Base-by-base conservation (phyloP, 306 rosid species). In the Dicorynia guianensis region DNA sequence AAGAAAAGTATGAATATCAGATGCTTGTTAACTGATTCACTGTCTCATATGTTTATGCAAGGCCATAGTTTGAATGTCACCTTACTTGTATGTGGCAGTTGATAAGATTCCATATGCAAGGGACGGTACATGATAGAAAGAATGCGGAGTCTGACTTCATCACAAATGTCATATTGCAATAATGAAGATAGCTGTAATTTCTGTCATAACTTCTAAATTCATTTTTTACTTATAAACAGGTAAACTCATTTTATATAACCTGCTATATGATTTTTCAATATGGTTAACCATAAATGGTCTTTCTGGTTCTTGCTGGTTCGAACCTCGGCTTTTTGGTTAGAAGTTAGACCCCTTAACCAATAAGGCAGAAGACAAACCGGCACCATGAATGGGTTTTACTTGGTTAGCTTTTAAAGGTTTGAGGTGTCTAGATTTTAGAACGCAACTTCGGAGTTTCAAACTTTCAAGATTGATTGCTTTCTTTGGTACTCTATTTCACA, bases 81-180 rank as follows among this genome's bases (percentile, higher is more conserved):
- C 57, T 35, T 14, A 50, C 50, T 47, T 47, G 30, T 17, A 38
- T 19, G 68, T 30, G 39, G 34, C 63, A 48, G 56, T 19, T 80
- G 72, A 68, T 80, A 39, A 42, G 15, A 33, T 63, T 59, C 40
- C 64, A 44, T 30, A 15, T 33, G 71, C 42, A 47, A n/a, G 18
- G 33, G 33, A 39, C 34, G 34, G 55, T 68, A 9, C 11, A 39
- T 39, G 36, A 46, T 57, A 20, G 53, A 40, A 33, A 47, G 33
- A 54, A 61, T 55, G 48, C 63, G 35, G 48, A 64, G 56, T 47
- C 47, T 59, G 52, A 33, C 42, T 50, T 79, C 42, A 33, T 69
- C 54, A n/a, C 68, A 59, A 20, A 6, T 68, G 64, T 59, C 14
- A 5, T 11, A 38, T 25, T 49, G 42, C 53, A 2, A 39, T 57